phyloP scores from a whole-genome alignment of 75 land plant species.

The Sequoia sempervirens region DNA sequence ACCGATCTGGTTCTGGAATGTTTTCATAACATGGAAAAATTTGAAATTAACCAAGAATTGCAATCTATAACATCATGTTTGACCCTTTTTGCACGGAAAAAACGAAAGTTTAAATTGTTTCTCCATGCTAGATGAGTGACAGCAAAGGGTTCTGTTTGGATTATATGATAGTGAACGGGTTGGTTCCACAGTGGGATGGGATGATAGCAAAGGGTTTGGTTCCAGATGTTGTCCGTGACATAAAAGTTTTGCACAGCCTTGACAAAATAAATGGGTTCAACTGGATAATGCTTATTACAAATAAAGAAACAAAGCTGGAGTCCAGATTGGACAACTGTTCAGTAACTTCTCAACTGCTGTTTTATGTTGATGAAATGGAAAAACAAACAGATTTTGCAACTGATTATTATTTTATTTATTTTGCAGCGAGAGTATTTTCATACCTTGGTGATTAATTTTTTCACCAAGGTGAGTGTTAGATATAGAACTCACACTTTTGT shows the following conservation, averaged over 20 bases:
- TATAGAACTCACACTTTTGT: background rate
- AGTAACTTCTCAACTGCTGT: constrained; percentile 20
- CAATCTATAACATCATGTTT: background rate
- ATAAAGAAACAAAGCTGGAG: constrained; percentile 44
- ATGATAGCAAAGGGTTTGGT: constrained; percentile 20
- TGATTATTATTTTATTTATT: background rate
- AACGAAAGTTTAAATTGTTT: background rate
- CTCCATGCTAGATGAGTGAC: constrained; percentile 9
- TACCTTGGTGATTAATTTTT: background rate
- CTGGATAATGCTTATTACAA: constrained; percentile 22
- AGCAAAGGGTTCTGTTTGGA: constrained; percentile 13
- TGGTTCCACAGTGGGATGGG: constrained; percentile 17
- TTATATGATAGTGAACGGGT: background rate
- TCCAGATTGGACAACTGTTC: constrained; percentile 47
- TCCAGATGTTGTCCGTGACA: constrained; percentile 34
- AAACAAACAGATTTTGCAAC: background rate
- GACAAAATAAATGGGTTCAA: constrained; percentile 22
- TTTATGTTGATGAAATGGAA: background rate
- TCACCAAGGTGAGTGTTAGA: background rate
- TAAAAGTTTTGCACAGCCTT: constrained; percentile 19
- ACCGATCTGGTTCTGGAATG: constrained; percentile 35
- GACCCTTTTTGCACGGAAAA: background rate
- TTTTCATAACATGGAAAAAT: background rate
- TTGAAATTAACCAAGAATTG: background rate
- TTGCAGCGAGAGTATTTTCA: background rate